Evolutionary conservation across 2,329 filamentous ascomycete species (phyloP).

Genomic region (Aspergillus sp.): DNA sequence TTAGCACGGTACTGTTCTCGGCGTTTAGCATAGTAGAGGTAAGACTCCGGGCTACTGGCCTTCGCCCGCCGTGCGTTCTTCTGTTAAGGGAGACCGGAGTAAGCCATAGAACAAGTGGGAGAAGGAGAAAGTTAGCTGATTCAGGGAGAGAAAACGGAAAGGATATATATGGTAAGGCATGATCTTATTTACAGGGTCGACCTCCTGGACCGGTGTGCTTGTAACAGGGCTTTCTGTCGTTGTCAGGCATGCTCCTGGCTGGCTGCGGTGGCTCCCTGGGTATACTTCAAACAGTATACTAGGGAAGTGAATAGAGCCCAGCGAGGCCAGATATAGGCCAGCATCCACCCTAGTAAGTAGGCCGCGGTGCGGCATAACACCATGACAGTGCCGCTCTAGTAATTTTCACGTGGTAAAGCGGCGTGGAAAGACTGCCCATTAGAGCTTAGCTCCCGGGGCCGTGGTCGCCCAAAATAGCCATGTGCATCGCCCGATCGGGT

Average conservation of each 20-base stretch:
- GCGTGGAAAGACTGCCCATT: background rate
- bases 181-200: background rate
- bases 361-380: background rate
- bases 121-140: background rate
- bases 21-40: slow-evolving; percentile 16
- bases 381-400: background rate
- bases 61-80: slow-evolving; percentile 9
- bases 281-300: background rate
- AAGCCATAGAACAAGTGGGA: slow-evolving; percentile 9
- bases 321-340: background rate
- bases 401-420: background rate
- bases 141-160: background rate
- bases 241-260: background rate
- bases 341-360: background rate
- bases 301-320: background rate
- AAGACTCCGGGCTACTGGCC: slow-evolving; percentile 7
- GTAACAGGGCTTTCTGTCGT: background rate
- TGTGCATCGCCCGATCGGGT: background rate
- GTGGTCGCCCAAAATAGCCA: background rate
- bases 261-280: background rate
- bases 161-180: background rate
- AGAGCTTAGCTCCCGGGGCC: background rate
- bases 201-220: background rate
- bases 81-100: slow-evolving; percentile 13
- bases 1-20: slow-evolving; percentile 12